Conservation (phyloP, 2,329 filamentous ascomycete species). For the Trichoderma simmonsii region DNA sequence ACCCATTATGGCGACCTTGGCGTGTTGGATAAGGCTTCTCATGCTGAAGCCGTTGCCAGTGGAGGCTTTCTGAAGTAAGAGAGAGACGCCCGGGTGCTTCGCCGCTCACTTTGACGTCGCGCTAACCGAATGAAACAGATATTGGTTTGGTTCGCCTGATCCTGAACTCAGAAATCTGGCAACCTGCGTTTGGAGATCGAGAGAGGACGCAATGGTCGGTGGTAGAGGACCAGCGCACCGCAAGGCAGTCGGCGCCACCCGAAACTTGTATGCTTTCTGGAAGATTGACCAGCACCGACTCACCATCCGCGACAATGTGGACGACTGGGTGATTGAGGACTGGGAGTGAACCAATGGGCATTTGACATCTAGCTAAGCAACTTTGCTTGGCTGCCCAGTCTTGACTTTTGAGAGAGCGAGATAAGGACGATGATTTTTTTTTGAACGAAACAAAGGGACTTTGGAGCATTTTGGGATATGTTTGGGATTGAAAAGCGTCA, state of each 20-base stretch:
- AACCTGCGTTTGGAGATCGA: conserved; percentile 67
- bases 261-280: conserved; percentile 63
- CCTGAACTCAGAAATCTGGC: conserved; percentile 71
- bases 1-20: conserved; percentile 68
- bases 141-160: conserved; percentile 83
- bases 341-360: conserved; percentile 40
- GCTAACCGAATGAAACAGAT: conserved; percentile 46
- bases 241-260: conserved; percentile 63
- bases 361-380: not conserved
- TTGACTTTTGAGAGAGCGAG: not conserved
- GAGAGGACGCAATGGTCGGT: conserved; percentile 57
- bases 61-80: conserved; percentile 75
- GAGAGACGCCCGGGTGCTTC: conserved; percentile 25
- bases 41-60: conserved; percentile 73
- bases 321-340: conserved; percentile 60
- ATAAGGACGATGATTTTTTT: not conserved
- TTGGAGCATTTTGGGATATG: conserved; percentile 6
- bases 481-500: conserved; percentile 2
- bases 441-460: not conserved
- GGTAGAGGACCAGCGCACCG: conserved; percentile 58
- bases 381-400: conserved; percentile 8
- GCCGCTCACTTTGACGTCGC: not conserved
- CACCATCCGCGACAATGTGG: conserved; percentile 62
- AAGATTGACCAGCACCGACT: conserved; percentile 68
- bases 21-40: conserved; percentile 71